Evolutionary conservation across 495 filamentous ascomycete genomes (phyloP), one percentile per base, ranked within the genome.

Genomic region (Articulospora tetracladia): DNA sequence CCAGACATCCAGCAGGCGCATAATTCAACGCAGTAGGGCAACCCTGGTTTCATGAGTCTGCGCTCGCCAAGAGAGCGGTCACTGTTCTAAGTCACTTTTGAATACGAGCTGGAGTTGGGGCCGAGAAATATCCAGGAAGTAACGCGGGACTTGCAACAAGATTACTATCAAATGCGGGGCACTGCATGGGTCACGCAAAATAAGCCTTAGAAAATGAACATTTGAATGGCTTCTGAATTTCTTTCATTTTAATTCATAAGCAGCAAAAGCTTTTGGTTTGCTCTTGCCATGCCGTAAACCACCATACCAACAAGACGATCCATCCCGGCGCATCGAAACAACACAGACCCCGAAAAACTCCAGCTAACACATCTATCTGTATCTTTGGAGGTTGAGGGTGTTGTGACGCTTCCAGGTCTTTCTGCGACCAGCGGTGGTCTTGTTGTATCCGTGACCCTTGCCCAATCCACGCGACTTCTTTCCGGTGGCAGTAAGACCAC

Each of bases 361-460:
- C 65, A 24, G 55, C 66, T 64, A 62, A 64, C 26, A 63, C 63
- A 67, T 70, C 77, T 78, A 84, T 73, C 81, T 73, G 80, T 94
- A 96, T 71, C 91, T 81, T 90, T 92, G 96, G 75, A 93, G 88
- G 74, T 86, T 91, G 75, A 93, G 85, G 76, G 94, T 98, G 88
- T 97, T 97, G 86, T 93, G 93, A 76, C 88, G 84, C 90, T 96
- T 96, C 94, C 94, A 99, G 74, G 93, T 98, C 90, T 98, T 96
- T 80, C 95, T 88, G 72, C 94, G 86, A 68, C 94, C 94, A 69
- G 91, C 84, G 65, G 78, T 83, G 73, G 95, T 99, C 83, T 99
- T 96, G 89, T 93, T 97, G 90, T 90, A 98, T 66, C 87, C 83
- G 79, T 99, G 94, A 68, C 94, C 94, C 83, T 96, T 97, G 87